Conservation (phyloP, 495 filamentous ascomycete species). For the Neurospora intermedia region DNA sequence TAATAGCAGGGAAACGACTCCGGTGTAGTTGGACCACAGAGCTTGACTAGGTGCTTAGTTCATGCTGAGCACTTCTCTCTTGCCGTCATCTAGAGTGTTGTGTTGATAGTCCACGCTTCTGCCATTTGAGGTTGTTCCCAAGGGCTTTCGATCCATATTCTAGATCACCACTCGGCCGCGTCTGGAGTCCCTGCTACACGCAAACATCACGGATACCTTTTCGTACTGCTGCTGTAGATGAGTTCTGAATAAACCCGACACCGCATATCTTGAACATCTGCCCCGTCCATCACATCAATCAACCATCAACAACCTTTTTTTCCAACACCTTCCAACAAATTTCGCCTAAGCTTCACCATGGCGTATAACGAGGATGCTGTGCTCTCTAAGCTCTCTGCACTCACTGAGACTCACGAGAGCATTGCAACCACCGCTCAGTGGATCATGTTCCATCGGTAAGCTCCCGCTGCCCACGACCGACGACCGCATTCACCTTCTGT, state of each 20-base stretch:
- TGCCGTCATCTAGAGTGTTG: background rate
- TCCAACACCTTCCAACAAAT: background rate
- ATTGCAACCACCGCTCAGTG: conserved; percentile 94
- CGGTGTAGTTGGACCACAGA: background rate
- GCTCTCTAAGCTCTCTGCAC: conserved; percentile 80
- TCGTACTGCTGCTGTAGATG: background rate
- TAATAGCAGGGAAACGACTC: background rate
- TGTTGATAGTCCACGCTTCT: background rate
- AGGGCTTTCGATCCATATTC: background rate
- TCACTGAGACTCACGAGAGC: conserved; percentile 94
- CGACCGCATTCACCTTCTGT: background rate
- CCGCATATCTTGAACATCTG: background rate
- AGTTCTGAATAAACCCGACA: background rate
- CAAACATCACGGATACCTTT: background rate
- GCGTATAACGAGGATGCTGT: conserved; percentile 91
- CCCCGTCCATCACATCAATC: background rate
- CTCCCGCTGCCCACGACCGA: background rate
- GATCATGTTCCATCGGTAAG: conserved; percentile 97
- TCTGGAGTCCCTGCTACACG: background rate
- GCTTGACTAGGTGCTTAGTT: background rate
- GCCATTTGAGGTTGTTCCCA: background rate
- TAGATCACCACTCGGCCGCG: background rate
- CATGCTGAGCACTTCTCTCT: background rate
- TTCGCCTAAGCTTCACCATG: conserved; percentile 40
- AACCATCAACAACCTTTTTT: conserved; percentile 1